Conservation (phyloP, 2,329 filamentous ascomycete genomes). For the Fusarium pseudonygamai region DNA sequence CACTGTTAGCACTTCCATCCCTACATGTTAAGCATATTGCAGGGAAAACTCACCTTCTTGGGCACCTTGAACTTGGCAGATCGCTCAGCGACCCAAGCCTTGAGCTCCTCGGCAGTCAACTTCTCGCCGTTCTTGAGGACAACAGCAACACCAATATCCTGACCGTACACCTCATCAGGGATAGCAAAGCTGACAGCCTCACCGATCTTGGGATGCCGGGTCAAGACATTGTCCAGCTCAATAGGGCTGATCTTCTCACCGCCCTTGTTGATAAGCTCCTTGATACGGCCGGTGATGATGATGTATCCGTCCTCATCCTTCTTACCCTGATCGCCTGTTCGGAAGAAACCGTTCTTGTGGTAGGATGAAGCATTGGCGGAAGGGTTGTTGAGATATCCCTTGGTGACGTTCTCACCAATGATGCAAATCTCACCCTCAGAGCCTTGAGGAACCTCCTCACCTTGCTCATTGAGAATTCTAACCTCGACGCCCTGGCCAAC, state of each 20-base stretch:
- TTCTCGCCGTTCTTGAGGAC: constrained; percentile 74
- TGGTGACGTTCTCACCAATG: constrained; percentile 82
- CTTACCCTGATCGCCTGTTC: constrained; percentile 87
- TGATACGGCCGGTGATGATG: constrained; percentile 89
- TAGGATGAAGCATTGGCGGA: constrained; percentile 79
- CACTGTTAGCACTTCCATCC: background rate
- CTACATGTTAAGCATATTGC: background rate
- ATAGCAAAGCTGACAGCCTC: constrained; percentile 88
- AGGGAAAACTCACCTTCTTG: constrained; percentile 70
- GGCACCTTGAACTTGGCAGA: constrained; percentile 87
- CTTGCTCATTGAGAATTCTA: constrained; percentile 76
- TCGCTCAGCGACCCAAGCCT: constrained; percentile 73
- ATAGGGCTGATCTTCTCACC: constrained; percentile 92
- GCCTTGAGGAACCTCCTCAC: constrained; percentile 74
- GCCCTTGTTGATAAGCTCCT: constrained; percentile 91
- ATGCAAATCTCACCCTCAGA: constrained; percentile 85
- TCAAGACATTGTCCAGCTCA: constrained; percentile 84
- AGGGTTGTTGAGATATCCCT: constrained; percentile 85
- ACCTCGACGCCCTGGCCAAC: constrained; percentile 85
- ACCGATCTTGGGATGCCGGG: constrained; percentile 75
- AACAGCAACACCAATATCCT: constrained; percentile 81
- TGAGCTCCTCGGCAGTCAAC: constrained; percentile 68
- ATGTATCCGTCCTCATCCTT: constrained; percentile 83
- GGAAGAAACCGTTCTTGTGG: constrained; percentile 81
- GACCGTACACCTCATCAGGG: constrained; percentile 83